phyloP scores from a whole-genome alignment of 1,284 basidiomycete genomes.

The Sporisorium reilianum region DNA sequence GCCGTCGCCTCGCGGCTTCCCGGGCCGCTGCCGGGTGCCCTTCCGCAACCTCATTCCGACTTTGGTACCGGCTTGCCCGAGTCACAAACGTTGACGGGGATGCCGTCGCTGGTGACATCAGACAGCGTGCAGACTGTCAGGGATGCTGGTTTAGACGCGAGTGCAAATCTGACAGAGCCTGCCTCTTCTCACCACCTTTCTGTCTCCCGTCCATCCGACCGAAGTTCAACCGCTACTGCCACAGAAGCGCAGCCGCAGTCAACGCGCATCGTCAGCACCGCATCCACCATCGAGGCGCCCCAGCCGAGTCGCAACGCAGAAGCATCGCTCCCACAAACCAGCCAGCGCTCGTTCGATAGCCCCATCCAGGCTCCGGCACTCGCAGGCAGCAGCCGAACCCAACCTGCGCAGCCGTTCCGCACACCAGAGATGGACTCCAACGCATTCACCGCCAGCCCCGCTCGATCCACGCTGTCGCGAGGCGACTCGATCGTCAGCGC shows the following conservation, averaged over 20 bases:
- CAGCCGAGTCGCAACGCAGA: not conserved
- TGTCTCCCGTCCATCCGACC: slow-evolving; percentile 24
- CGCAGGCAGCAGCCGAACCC: not conserved
- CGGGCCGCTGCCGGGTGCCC: slow-evolving; percentile 8
- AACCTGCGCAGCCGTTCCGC: slow-evolving; percentile 4
- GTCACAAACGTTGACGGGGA: slow-evolving; percentile 1
- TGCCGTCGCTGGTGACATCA: slow-evolving; percentile 12
- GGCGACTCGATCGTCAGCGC: slow-evolving; percentile 25
- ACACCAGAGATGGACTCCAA: slow-evolving; percentile 31
- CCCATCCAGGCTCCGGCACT: not conserved
- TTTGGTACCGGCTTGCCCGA: slow-evolving; percentile 3
- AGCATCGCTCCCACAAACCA: not conserved
- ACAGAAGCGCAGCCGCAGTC: slow-evolving; percentile 12
- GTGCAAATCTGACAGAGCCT: not conserved
- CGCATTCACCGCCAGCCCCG: slow-evolving; percentile 17
- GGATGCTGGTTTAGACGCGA: not conserved
- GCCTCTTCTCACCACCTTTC: slow-evolving; percentile 19
- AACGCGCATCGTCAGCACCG: slow-evolving; percentile 30
- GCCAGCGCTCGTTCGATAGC: not conserved
- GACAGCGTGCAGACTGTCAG: slow-evolving; percentile 22
- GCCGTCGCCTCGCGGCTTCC: slow-evolving; percentile 15
- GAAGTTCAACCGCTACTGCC: slow-evolving; percentile 33
- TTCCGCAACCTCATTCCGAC: slow-evolving; percentile 2
- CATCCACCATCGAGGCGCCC: slow-evolving; percentile 32
- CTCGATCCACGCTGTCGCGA: slow-evolving; percentile 21